Evolutionary conservation across 192 early-diverging fungal species (phyloP), one percentile per base, ranked within the genome.

Genomic region (Coemansia sp.): DNA sequence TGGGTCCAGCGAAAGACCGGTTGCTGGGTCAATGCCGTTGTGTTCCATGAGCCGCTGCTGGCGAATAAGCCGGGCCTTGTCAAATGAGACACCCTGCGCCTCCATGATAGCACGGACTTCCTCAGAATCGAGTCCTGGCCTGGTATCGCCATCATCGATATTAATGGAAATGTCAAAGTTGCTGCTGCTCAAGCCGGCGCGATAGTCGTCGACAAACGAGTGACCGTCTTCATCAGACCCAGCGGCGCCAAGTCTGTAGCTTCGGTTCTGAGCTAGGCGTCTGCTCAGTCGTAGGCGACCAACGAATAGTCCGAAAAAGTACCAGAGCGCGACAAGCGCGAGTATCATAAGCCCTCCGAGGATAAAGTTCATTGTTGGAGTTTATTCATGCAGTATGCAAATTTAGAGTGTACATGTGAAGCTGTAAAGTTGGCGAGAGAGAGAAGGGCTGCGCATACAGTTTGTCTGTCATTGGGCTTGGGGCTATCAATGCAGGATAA

Each of bases 111-210:
- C 66, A 16, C 71, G 68, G n/a, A 84, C 75, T 58, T 79, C 78
- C 1, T 79, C 78, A 31, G 78, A 76, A 49, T 84, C 82, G 43
- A 84, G 60, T 12, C 82, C 82, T 2, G 82, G 82, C 31, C 82
- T 64, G 43, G 40, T 66, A 46, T 84, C 82, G 39, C 72, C 78
- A 39, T 31, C 74, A 5, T 69, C 72, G 24, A 84, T 84, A 50
- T 84, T 84, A 10, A 70, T 73, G 40, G 65, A 57, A 52, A 84
- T 71, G 66, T 84, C 82, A 80, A 84, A 84, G 78, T 76, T 79
- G 12, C 58, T 62, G 74, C 82, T 84, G 49, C 62, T 69, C 20
- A 84, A 68, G 1, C 82, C 82, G 6, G 70, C 82, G 10, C 62
- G 72, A 63, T 83, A 79, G 73, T 83, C 76, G 63, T 39, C 66